phyloP scores from a whole-genome alignment of 306 rosid genomes.

The Malus sylvestris region DNA sequence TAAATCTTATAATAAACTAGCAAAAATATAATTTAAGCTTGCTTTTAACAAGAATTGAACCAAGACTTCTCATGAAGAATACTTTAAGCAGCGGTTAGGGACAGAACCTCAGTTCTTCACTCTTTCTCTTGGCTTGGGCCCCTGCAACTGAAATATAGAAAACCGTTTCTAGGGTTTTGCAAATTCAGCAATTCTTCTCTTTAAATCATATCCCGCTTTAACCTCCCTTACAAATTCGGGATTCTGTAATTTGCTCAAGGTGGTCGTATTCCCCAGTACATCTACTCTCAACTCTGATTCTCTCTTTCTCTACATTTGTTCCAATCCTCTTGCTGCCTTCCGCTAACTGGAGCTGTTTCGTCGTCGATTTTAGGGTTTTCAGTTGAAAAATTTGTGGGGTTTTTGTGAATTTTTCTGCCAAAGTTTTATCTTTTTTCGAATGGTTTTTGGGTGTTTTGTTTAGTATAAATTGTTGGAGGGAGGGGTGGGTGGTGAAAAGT shows the following conservation, averaged over 20 bases:
- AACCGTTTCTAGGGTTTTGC: constrained; percentile 28
- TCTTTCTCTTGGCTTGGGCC: background rate
- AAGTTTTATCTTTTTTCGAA: constrained; percentile 2
- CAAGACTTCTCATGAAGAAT: no score
- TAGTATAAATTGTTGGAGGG: constrained; percentile 10
- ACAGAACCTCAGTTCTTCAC: no score
- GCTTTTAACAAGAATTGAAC: no score
- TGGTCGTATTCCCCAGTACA: constrained; percentile 2
- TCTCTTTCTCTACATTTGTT: background rate
- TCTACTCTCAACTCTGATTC: background rate
- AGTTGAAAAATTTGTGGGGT: background rate
- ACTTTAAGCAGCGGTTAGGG: no score
- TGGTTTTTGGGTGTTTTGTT: constrained; percentile 12
- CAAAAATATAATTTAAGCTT: fast-evolving
- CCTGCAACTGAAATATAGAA: background rate
- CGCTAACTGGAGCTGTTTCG: background rate
- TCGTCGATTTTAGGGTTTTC: constrained; percentile 1
- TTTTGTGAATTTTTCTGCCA: background rate
- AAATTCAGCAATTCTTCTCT: background rate
- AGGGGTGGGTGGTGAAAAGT: constrained; percentile 8
- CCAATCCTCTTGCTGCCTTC: background rate
- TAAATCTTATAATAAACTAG: fast-evolving
- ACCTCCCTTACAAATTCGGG: background rate
- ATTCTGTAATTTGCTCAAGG: constrained; percentile 11
- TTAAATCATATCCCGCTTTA: background rate